Evolutionary conservation across 352 stramenopile genomes (phyloP).

Genomic region (Phytophthora fragariae): DNA sequence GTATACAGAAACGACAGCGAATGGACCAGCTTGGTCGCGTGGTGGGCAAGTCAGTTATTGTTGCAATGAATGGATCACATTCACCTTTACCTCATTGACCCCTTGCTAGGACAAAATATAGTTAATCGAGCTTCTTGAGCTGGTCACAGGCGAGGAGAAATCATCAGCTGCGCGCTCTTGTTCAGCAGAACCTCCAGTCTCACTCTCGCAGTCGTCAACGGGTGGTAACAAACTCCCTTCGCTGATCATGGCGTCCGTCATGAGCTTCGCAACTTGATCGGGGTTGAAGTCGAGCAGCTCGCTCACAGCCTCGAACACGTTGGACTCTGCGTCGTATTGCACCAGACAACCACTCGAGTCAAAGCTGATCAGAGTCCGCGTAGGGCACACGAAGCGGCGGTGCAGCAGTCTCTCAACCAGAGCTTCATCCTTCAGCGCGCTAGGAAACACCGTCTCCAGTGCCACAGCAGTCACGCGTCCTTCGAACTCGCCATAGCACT

Average conservation of each 20-base stretch:
- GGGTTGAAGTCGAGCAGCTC: constrained; percentile 29
- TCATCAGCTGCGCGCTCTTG: neutral
- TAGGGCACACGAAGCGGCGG: constrained; percentile 38
- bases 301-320: constrained; percentile 49
- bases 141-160: neutral
- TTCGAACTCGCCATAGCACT: constrained; percentile 41
- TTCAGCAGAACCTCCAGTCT: neutral
- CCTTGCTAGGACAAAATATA: constrained; percentile 32
- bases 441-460: constrained; percentile 37
- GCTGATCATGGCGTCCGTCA: constrained; percentile 38
- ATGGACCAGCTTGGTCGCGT: neutral
- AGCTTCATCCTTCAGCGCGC: constrained; percentile 21
- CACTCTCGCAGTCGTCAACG: constrained; percentile 4
- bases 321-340: constrained; percentile 42
- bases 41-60: neutral
- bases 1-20: neutral
- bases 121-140: constrained; percentile 21
- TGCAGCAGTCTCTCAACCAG: constrained; percentile 24
- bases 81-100: neutral
- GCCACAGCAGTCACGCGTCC: constrained; percentile 28
- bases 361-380: constrained; percentile 44
- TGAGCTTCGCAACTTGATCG: constrained; percentile 24
- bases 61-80: neutral
- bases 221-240: constrained; percentile 40
- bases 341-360: constrained; percentile 32